Percentiles rank a stretch among this genome's conserved stretches.
Conservation (phyloP, 768 basidiomycete genomes). For the Lactifluus rugatus region DNA sequence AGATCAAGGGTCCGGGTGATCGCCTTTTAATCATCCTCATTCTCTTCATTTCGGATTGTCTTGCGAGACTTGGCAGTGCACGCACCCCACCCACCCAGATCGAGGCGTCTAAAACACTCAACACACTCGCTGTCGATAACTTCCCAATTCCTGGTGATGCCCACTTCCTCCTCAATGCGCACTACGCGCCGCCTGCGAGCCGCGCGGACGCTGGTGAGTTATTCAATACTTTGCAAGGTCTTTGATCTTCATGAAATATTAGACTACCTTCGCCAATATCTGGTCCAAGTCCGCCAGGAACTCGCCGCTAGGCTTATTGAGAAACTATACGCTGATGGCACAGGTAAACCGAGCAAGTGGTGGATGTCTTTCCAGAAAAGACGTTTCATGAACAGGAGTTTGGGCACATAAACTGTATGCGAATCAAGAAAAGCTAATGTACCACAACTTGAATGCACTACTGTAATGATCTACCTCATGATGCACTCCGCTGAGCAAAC, state of each 20-base stretch:
- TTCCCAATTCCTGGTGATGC: slow-evolving; percentile 96
- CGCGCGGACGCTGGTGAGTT: slow-evolving; percentile 70
- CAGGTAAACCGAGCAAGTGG: slow-evolving; percentile 97
- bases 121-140: slow-evolving; percentile 87
- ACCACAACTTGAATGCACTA: slow-evolving; percentile 21
- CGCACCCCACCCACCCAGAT: slow-evolving; percentile 63
- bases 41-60: slow-evolving; percentile 95
- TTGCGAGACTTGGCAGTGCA: slow-evolving; percentile 74
- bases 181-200: slow-evolving; percentile 74
- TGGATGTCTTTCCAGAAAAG: slow-evolving; percentile 99
- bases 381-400: slow-evolving; percentile 87
- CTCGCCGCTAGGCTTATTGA: slow-evolving; percentile 79
- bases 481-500: not conserved
- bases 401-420: slow-evolving; percentile 44
- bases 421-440: slow-evolving; percentile 9
- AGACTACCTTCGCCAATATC: slow-evolving; percentile 88
- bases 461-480: not conserved
- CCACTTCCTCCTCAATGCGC: slow-evolving; percentile 84
- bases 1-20: slow-evolving; percentile 97
- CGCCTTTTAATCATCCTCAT: slow-evolving; percentile 94
- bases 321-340: slow-evolving; percentile 84
- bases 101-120: slow-evolving; percentile 80
- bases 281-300: slow-evolving; percentile 90
- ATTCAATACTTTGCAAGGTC: not conserved
- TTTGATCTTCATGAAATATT: not conserved